Conservation (phyloP, 768 basidiomycete species). For the Chiua virens region DNA sequence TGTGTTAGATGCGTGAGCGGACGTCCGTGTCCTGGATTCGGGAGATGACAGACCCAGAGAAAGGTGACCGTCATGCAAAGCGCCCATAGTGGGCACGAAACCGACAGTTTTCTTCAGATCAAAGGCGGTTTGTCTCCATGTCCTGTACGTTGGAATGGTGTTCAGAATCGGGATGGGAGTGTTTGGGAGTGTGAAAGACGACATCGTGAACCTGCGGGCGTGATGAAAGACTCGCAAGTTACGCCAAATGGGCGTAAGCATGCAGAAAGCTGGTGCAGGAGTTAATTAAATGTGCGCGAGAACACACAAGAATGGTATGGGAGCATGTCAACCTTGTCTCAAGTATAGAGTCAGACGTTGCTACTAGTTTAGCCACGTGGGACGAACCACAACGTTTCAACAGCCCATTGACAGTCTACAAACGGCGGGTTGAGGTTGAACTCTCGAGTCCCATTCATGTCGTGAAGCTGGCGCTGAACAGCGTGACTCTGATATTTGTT, state of each 20-base stretch:
- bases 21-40: not conserved
- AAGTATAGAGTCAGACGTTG: no score
- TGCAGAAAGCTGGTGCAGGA: not conserved
- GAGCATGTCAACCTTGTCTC: not conserved
- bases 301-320: not conserved
- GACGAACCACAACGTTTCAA: no score
- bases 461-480: no score
- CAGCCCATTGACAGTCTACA: no score
- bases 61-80: slow-evolving; percentile 91
- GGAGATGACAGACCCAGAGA: slow-evolving; percentile 68
- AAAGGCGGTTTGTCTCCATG: slow-evolving; percentile 73
- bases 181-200: slow-evolving; percentile 22
- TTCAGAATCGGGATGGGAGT: slow-evolving; percentile 50
- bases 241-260: slow-evolving; percentile 10
- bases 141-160: slow-evolving; percentile 58
- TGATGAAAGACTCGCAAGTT: not conserved
- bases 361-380: no score
- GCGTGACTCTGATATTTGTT: no score
- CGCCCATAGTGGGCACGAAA: slow-evolving; percentile 98
- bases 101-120: slow-evolving; percentile 70
- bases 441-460: no score
- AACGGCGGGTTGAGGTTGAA: no score
- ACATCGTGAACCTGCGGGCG: slow-evolving; percentile 12
- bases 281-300: not conserved
- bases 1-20: slow-evolving; percentile 31